These are phyloP conservation scores for Botryotinia convoluta DNA, from an alignment of 2,329 filamentous ascomycete genomes.

Conservation along the genomic window DNA sequence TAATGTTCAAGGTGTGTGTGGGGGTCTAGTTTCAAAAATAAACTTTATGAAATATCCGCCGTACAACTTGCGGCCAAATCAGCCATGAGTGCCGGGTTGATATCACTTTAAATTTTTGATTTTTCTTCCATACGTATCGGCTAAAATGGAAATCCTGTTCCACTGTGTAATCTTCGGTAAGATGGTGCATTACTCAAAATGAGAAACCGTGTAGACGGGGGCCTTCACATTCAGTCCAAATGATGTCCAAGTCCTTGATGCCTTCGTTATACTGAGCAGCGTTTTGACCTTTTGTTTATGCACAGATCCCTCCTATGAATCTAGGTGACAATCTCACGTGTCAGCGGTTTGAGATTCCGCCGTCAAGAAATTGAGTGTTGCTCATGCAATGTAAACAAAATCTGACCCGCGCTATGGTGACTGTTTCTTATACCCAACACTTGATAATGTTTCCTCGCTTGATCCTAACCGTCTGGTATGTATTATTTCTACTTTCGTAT, in stretches of 20 bases:
- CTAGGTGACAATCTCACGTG: neutral
- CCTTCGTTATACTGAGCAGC: neutral
- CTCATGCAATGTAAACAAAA: neutral
- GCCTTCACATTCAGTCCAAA: neutral
- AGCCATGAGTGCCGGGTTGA: neutral
- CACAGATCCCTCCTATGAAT: neutral
- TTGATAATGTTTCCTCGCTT: neutral
- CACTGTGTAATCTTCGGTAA: no score
- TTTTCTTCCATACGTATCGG: neutral
- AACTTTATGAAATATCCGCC: neutral
- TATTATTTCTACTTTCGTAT: slow-evolving; percentile 31
- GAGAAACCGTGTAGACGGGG: no score
- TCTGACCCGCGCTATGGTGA: neutral
- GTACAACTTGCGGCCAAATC: neutral
- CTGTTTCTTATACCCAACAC: neutral
- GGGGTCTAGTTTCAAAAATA: neutral
- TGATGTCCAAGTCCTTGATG: neutral
- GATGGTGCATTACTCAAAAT: neutral
- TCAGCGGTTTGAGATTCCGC: neutral
- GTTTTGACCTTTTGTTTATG: neutral
- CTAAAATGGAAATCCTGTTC: no score
- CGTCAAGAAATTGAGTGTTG: neutral
- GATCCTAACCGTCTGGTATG: neutral
- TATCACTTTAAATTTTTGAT: neutral
- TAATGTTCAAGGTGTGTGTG: neutral